These are phyloP conservation scores for Erysiphe pulchra DNA, from an alignment of 2,329 filamentous ascomycete genomes.

Conservation along the genomic window DNA sequence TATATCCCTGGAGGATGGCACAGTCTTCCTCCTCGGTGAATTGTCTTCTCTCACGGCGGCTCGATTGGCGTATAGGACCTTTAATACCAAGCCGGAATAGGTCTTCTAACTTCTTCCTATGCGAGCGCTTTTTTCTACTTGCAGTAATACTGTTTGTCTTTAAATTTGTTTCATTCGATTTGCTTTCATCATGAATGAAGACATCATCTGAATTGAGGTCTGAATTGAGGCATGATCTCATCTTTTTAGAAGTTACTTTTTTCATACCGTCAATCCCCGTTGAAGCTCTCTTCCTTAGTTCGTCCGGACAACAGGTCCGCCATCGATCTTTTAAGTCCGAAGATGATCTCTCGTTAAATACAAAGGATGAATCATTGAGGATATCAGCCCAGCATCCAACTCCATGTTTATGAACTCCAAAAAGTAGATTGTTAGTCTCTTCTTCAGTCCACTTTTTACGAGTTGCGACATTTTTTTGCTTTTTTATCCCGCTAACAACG, in stretches of 20 bases:
- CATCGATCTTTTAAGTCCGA: constrained; percentile 32
- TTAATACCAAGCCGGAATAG: constrained; percentile 28
- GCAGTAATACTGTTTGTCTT: too few species aligned
- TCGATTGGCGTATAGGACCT: constrained; percentile 34
- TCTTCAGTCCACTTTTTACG: constrained; percentile 38
- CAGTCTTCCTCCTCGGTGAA: constrained; percentile 37
- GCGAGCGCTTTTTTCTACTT: too few species aligned
- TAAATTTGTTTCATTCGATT: too few species aligned
- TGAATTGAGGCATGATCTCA: too few species aligned
- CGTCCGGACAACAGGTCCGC: too few species aligned
- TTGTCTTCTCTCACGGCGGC: constrained; percentile 29
- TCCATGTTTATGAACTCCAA: constrained; percentile 34
- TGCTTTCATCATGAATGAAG: too few species aligned
- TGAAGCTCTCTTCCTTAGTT: too few species aligned
- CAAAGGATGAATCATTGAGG: constrained; percentile 31
- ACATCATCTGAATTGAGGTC: too few species aligned
- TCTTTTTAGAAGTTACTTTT: too few species aligned
- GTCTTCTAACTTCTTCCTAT: too few species aligned
- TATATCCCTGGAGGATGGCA: constrained; percentile 12
- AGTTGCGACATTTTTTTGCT: constrained; percentile 10
- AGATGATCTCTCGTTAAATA: constrained; percentile 32
- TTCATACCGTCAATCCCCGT: too few species aligned
- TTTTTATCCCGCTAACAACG: not conserved
- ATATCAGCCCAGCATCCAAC: constrained; percentile 41
- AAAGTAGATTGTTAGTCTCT: constrained; percentile 34